Evolutionary conservation across 805 yeast genomes (phyloP).

Genomic region (Priceomyces medius): DNA sequence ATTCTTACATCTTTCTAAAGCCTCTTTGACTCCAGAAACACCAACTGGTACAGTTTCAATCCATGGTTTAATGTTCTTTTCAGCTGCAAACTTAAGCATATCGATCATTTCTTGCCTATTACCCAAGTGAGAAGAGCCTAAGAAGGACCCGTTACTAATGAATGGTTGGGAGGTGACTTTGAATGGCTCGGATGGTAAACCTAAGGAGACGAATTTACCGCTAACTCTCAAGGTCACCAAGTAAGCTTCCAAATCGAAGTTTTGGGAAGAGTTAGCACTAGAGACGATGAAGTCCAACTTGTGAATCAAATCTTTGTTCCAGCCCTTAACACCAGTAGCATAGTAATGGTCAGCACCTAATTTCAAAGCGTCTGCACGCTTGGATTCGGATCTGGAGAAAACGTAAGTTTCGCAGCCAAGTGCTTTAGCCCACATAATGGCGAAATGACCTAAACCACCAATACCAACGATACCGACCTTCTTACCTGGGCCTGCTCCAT

Average conservation of each 20-base stretch:
- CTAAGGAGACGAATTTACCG: conserved; percentile 35
- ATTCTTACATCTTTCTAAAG: conserved; percentile 30
- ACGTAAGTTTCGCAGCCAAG: conserved; percentile 49
- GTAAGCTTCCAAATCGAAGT: conserved; percentile 51
- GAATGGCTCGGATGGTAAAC: conserved; percentile 46
- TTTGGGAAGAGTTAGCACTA: conserved; percentile 51
- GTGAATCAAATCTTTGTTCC: conserved; percentile 26
- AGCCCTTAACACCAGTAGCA: conserved; percentile 49
- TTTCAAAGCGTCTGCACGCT: conserved; percentile 31
- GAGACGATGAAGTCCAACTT: conserved; percentile 53
- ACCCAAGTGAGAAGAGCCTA: conserved; percentile 36
- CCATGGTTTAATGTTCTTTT: conserved; percentile 35
- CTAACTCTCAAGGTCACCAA: conserved; percentile 28
- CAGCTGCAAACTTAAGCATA: conserved; percentile 40
- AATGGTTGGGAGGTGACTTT: conserved; percentile 24
- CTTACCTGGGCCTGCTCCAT: conserved; percentile 33
- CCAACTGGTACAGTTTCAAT: conserved; percentile 34
- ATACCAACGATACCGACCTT: conserved; percentile 62
- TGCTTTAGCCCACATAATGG: conserved; percentile 56
- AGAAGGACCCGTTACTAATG: conserved; percentile 24
- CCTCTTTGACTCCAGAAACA: conserved; percentile 33
- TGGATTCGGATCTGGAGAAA: conserved; percentile 26
- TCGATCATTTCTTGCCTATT: conserved; percentile 33
- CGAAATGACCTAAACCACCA: conserved; percentile 70
- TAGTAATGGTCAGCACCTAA: conserved; percentile 34